phyloP scores from a whole-genome alignment of 208 protist species.

The Trypanosoma avium region DNA sequence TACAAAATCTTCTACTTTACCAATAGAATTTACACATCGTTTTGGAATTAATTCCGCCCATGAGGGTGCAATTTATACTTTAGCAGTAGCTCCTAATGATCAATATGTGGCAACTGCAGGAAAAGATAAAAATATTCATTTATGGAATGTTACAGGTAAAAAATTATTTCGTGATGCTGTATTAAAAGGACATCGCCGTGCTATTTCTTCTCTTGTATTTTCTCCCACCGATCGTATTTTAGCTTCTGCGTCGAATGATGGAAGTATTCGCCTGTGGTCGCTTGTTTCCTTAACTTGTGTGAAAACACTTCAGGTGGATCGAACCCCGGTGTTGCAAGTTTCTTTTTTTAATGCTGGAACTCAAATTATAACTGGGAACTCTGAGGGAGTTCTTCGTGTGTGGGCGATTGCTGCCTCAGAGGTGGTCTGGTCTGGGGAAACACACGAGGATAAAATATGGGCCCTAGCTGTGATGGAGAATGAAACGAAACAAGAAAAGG shows the following conservation, averaged over 20 bases:
- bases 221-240: constrained; percentile 82
- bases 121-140: constrained; percentile 84
- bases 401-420: constrained; percentile 83
- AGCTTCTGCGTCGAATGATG: constrained; percentile 85
- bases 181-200: constrained; percentile 85
- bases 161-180: constrained; percentile 71
- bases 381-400: constrained; percentile 90
- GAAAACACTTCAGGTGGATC: constrained; percentile 84
- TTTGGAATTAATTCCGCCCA: constrained; percentile 79
- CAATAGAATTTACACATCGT: constrained; percentile 42
- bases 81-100: constrained; percentile 86
- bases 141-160: constrained; percentile 83
- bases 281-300: constrained; percentile 79
- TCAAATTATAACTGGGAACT: constrained; percentile 84
- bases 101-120: constrained; percentile 89
- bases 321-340: constrained; percentile 74
- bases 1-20: not conserved
- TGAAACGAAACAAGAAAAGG: too few species aligned
- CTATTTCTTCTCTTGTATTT: constrained; percentile 77
- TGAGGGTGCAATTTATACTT: constrained; percentile 68
- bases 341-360: constrained; percentile 87
- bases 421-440: constrained; percentile 75
- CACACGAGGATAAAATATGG: constrained; percentile 89
- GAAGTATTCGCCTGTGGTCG: constrained; percentile 87
- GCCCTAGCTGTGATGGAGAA: constrained; percentile 65